Percentiles rank a stretch among this genome's conserved stretches.
Evolutionary conservation across 1,284 basidiomycete genomes (phyloP).

Genomic region (Leccinum pachyderme): DNA sequence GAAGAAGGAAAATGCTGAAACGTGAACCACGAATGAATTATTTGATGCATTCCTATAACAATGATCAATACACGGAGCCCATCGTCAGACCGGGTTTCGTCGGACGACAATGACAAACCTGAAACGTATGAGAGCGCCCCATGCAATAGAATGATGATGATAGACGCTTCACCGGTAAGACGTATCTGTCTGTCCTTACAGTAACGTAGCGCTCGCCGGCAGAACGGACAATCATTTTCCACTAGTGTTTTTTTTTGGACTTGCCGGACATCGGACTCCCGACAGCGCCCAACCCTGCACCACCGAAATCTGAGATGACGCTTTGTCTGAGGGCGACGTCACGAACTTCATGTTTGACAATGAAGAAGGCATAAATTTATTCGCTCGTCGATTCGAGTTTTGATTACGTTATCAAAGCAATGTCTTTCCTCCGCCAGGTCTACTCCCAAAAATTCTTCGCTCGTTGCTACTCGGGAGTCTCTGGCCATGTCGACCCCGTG

Average conservation of each 20-base stretch:
- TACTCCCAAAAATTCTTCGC: constrained; percentile 2
- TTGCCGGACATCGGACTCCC: constrained; percentile 63
- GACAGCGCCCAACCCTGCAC: constrained; percentile 77
- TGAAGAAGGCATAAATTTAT: neutral
- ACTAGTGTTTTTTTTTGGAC: constrained; percentile 9
- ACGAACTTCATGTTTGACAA: neutral
- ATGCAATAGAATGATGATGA: neutral
- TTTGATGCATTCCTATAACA: constrained; percentile 67
- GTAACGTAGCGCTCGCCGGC: neutral
- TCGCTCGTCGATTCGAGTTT: constrained; percentile 52
- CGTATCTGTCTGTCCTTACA: constrained; percentile 66
- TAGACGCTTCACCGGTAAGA: constrained; percentile 71
- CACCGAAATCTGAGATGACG: constrained; percentile 69
- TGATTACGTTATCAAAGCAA: constrained; percentile 23
- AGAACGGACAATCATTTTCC: neutral
- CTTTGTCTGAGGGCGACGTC: constrained; percentile 63
- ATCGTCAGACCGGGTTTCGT: neutral
- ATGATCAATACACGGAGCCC: neutral
- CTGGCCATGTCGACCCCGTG: constrained; percentile 11
- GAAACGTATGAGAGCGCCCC: constrained; percentile 46
- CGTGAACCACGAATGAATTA: neutral
- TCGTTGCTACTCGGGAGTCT: constrained; percentile 12
- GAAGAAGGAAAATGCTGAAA: neutral
- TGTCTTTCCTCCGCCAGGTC: constrained; percentile 16
- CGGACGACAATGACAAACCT: constrained; percentile 42